Percentiles rank a stretch among this genome's conserved stretches.
phyloP scores from a whole-genome alignment of 2,329 filamentous ascomycete genomes.

The Sporothrix dimorphospora region DNA sequence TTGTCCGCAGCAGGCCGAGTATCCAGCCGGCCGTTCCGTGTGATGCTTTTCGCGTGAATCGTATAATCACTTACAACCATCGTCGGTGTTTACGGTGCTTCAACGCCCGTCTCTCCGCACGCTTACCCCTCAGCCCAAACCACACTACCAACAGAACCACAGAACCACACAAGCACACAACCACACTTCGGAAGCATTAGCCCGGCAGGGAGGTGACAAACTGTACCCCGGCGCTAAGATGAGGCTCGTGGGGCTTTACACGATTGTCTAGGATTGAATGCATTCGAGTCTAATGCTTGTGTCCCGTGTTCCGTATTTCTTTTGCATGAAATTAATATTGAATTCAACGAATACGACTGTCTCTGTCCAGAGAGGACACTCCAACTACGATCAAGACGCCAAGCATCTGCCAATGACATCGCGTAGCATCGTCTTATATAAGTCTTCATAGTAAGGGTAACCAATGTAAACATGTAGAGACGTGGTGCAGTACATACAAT shows the following conservation, averaged over 20 bases:
- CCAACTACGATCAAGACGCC: neutral
- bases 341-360: neutral
- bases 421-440: neutral
- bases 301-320: neutral
- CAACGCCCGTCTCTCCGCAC: conserved; percentile 4
- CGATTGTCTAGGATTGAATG: neutral
- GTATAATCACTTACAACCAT: neutral
- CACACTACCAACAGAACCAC: neutral
- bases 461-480: neutral
- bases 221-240: neutral
- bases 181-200: neutral
- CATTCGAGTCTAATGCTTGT: neutral
- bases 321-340: neutral
- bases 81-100: conserved; percentile 11
- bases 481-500: neutral
- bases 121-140: neutral
- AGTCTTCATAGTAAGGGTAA: neutral
- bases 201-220: neutral
- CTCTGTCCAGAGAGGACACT: neutral
- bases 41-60: neutral
- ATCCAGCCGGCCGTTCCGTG: neutral
- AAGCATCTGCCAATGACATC: neutral
- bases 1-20: neutral
- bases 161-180: neutral
- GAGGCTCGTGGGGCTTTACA: neutral